A percentile compares a stretch with the other conserved stretches of the same genome.
phyloP scores from a whole-genome alignment of 1,284 basidiomycete genomes.

The Apiotrichum brassicae region DNA sequence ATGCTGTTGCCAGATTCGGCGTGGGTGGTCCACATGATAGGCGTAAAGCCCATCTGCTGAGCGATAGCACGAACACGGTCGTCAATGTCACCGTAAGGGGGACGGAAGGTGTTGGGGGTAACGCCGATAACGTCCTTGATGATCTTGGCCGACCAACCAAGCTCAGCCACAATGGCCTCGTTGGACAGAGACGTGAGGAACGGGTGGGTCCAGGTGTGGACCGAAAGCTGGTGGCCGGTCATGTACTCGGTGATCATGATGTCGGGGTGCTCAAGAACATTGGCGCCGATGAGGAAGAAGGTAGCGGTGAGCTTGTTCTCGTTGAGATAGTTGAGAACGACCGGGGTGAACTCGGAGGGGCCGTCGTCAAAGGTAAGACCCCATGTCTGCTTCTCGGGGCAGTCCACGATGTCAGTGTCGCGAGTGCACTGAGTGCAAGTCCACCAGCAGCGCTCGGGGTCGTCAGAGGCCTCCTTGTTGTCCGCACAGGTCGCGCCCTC shows the following conservation, averaged over 20 bases:
- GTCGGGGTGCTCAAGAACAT: constrained; percentile 19
- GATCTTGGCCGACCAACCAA: constrained; percentile 83
- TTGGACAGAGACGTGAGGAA: constrained; percentile 71
- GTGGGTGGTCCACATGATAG: constrained; percentile 43
- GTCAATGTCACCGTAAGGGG: constrained; percentile 53
- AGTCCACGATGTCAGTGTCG: constrained; percentile 63
- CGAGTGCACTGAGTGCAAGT: constrained; percentile 74
- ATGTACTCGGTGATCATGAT: constrained; percentile 28
- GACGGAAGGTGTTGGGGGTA: constrained; percentile 70
- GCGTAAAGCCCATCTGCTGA: constrained; percentile 43
- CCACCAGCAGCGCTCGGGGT: constrained; percentile 72
- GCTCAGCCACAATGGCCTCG: constrained; percentile 82
- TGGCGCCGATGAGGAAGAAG: constrained; percentile 46
- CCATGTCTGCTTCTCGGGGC: constrained; percentile 60
- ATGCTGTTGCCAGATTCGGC: constrained; percentile 53
- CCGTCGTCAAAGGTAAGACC: constrained; percentile 51
- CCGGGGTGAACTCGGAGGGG: constrained; percentile 50
- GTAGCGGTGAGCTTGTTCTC: constrained; percentile 51
- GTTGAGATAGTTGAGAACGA: constrained; percentile 51
- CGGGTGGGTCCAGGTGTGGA: constrained; percentile 53
- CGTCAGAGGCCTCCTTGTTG: constrained; percentile 53
- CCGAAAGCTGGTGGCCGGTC: constrained; percentile 40
- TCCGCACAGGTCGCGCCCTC: constrained; percentile 47
- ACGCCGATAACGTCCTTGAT: constrained; percentile 74
- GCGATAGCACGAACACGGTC: constrained; percentile 24